These are phyloP conservation scores for Wilcoxina mikolae DNA, from an alignment of 495 filamentous ascomycete species.

Conservation along the genomic window DNA sequence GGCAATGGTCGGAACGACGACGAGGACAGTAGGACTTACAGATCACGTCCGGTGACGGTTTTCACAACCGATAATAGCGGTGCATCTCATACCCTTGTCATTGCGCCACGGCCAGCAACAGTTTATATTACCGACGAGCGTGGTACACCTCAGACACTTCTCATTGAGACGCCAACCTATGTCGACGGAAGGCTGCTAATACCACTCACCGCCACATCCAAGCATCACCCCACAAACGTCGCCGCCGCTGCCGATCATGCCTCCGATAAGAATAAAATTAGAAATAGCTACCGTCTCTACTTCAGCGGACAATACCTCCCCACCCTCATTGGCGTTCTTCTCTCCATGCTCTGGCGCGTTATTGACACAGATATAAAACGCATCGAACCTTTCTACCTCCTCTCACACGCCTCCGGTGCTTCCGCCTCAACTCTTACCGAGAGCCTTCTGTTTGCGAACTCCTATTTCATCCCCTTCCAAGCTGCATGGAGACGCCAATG, in stretches of 20 bases:
- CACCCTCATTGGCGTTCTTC: slow-evolving; percentile 6
- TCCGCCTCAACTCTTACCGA: not conserved
- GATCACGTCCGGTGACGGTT: not conserved
- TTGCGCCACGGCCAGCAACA: not conserved
- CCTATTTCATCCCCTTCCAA: not conserved
- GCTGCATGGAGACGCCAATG: not conserved
- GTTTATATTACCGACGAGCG: too few species aligned
- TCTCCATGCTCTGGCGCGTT: slow-evolving; percentile 2
- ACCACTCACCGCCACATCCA: not conserved
- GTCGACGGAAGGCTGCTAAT: too few species aligned
- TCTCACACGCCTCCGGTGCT: slow-evolving; percentile 3
- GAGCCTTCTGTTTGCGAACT: not conserved
- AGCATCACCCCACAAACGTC: not conserved
- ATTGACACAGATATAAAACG: too few species aligned
- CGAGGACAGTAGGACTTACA: too few species aligned
- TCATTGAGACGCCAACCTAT: not conserved
- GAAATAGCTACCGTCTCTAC: not conserved
- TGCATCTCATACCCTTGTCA: not conserved
- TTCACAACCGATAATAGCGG: not conserved
- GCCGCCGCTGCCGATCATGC: not conserved
- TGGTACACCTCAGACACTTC: not conserved
- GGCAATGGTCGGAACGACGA: too few species aligned
- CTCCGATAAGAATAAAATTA: not conserved
- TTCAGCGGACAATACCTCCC: slow-evolving; percentile 8
- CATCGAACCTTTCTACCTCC: slow-evolving; percentile 11